Base-by-base conservation (phyloP, 345 rosid genomes). In the Citrus glauca region DNA sequence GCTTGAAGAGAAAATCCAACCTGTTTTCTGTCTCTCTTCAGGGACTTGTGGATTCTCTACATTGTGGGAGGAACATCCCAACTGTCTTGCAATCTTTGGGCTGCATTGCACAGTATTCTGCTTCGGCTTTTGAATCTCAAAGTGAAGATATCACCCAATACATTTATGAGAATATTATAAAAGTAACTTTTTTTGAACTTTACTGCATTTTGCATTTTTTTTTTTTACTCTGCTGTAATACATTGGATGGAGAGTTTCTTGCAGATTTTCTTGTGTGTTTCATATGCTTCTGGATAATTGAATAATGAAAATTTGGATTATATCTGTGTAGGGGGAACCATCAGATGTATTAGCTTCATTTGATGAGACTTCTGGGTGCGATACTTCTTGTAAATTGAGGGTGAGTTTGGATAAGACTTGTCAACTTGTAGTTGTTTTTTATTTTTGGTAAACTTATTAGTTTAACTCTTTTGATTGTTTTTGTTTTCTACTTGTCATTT, bases 41-140 rank as follows among this genome's bases (percentile, higher is more conserved):
- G 98, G 87, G 81, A 78, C 92, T 95, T 82, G 86, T 87, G 77
- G 83, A 84, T 84, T 88, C 91, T 82, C 84, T 95, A 74, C 85
- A 79, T 73, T 48, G 80, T 62, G 91, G 94, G 79, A 64, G 35
- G 77, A 89, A 93, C 70, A 80, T 86, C 79, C 92, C 99, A 73
- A 92, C 99, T 66, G 85, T 84, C 76, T 85, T 95, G 88, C 96
- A 95, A 83, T 93, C 99, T 69, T 80, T 95, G 91, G 98, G 97
- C 64, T 91, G 96, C 84, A 82, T 89, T 78, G 87, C 93, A 16
- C 96, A 90, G 82, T 85, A 85, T 84, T 92, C 91, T 73, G 85
- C 87, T 73, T 82, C 80, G 53, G 81, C 85, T 74, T 92, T 85
- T 79, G 97, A 90, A 80, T 81, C 79, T 81, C 85, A 84, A 77